Evolutionary conservation across 2,329 filamentous ascomycete species (phyloP).

Genomic region (Gyromitra esculenta): DNA sequence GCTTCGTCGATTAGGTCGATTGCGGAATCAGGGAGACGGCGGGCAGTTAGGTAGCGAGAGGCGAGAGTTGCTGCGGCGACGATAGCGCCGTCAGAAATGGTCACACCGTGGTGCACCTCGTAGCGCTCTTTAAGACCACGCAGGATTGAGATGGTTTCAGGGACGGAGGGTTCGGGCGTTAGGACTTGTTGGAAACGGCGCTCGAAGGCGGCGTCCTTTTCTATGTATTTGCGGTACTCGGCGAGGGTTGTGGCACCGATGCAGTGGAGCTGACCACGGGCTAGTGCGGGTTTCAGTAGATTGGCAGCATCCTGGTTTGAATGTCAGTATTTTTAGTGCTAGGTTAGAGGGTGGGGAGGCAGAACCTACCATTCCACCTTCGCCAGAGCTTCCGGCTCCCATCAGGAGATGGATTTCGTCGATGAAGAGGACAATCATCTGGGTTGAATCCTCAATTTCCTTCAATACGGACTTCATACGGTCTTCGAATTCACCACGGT

Average conservation of each 20-base stretch:
- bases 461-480: constrained; percentile 99
- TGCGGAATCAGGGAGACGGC: constrained; percentile 92
- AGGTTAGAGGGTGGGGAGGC: background rate
- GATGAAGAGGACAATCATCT: constrained; percentile 97
- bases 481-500: constrained; percentile 97
- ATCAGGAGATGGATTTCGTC: constrained; percentile 99
- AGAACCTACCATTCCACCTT: constrained; percentile 79
- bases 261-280: constrained; percentile 94
- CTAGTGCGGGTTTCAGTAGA: constrained; percentile 96
- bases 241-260: constrained; percentile 95
- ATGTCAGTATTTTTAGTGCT: background rate
- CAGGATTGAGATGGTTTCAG: constrained; percentile 96
- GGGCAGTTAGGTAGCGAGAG: constrained; percentile 88
- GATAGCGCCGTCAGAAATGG: constrained; percentile 91
- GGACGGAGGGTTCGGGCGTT: constrained; percentile 89
- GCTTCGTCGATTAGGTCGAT: constrained; percentile 97
- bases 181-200: constrained; percentile 98
- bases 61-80: constrained; percentile 91
- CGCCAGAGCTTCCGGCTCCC: constrained; percentile 92
- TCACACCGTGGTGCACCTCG: constrained; percentile 97
- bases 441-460: constrained; percentile 92
- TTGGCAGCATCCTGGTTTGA: constrained; percentile 79
- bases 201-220: constrained; percentile 98
- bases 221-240: constrained; percentile 98
- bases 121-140: constrained; percentile 98